Conservation (phyloP, 176 grass and related monocot genomes). For the Carex cristatella region DNA sequence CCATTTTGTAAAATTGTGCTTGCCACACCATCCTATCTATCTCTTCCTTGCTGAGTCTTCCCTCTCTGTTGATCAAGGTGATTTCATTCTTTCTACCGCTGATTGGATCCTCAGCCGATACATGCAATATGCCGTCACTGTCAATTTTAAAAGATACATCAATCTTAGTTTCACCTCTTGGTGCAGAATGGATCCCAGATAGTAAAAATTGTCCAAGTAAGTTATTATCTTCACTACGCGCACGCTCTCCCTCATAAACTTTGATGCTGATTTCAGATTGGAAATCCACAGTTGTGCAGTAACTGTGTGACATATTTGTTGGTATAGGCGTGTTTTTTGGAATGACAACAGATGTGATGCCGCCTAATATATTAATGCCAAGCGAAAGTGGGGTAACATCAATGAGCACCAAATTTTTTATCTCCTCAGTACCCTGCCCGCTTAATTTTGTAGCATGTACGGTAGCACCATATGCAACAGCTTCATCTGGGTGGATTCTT, state of each 20-base stretch:
- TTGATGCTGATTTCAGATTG: background rate
- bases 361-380: background rate
- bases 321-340: slow-evolving; percentile 28
- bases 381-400: slow-evolving; percentile 11
- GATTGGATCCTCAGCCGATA: slow-evolving; percentile 25
- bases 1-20: slow-evolving; percentile 58
- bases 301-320: background rate
- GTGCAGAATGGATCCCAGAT: background rate
- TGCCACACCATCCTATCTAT: slow-evolving; percentile 83
- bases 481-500: slow-evolving; percentile 34
- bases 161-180: background rate
- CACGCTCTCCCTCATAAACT: slow-evolving; percentile 32
- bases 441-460: slow-evolving; percentile 31
- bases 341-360: slow-evolving; percentile 12
- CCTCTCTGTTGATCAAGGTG: slow-evolving; percentile 76
- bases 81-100: slow-evolving; percentile 38
- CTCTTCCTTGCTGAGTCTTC: slow-evolving; percentile 60
- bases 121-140: slow-evolving; percentile 19
- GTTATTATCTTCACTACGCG: slow-evolving; percentile 12
- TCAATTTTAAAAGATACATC: slow-evolving; percentile 19
- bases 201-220: background rate
- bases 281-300: background rate
- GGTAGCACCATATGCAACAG: slow-evolving; percentile 30
- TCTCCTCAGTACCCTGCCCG: slow-evolving; percentile 21
- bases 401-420: slow-evolving; percentile 14